Conservation (phyloP, 1,284 basidiomycete genomes). For the Naganishia cerealis region DNA sequence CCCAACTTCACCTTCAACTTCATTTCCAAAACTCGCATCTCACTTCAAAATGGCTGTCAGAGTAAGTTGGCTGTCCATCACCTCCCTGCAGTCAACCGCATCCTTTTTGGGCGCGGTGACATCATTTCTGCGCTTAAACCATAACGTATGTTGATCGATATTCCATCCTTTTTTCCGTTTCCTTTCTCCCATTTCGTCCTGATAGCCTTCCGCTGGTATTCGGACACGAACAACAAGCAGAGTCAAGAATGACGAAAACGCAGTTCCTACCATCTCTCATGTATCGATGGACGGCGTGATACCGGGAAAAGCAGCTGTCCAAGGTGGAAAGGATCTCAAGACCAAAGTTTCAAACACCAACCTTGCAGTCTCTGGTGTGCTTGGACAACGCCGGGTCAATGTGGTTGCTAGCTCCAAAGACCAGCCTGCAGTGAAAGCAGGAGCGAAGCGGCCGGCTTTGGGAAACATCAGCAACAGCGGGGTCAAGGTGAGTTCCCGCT, state of each 20-base stretch:
- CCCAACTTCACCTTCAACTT: constrained; percentile 5
- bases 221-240: constrained; percentile 20
- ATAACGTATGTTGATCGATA: constrained; percentile 23
- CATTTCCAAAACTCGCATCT: background rate
- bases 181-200: background rate
- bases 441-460: constrained; percentile 33
- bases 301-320: constrained; percentile 18
- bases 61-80: constrained; percentile 14
- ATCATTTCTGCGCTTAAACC: constrained; percentile 21
- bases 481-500: constrained; percentile 33
- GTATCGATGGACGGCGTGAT: constrained; percentile 41
- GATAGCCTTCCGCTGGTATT: constrained; percentile 23
- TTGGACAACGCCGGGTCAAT: constrained; percentile 15
- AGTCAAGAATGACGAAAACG: constrained; percentile 47
- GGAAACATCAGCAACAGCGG: constrained; percentile 35
- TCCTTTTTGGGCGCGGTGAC: constrained; percentile 19
- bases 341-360: constrained; percentile 23
- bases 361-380: constrained; percentile 19
- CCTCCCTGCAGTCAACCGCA: background rate
- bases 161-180: constrained; percentile 12
- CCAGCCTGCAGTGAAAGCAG: constrained; percentile 26
- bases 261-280: constrained; percentile 42
- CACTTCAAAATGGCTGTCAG: constrained; percentile 25
- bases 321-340: constrained; percentile 25
- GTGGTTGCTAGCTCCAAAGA: constrained; percentile 14